phyloP scores from a whole-genome alignment of 2,329 filamentous ascomycete species.

The Coniochaeta prunicola region DNA sequence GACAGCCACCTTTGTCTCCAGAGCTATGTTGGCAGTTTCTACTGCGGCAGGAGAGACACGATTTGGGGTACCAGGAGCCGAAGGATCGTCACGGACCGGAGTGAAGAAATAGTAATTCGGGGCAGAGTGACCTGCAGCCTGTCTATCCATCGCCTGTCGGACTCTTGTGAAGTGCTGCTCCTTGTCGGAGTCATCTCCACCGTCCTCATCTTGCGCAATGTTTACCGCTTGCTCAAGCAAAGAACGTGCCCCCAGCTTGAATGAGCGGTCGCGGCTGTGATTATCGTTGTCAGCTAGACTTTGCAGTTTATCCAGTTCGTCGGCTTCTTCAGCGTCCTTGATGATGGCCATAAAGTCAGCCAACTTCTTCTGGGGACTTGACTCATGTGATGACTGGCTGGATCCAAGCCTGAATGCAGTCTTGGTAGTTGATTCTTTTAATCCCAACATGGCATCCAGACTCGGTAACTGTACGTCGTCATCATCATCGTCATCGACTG shows the following conservation, averaged over 20 bases:
- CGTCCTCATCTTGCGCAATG: background rate
- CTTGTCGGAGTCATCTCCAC: background rate
- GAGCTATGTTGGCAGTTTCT: background rate
- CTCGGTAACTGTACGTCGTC: background rate
- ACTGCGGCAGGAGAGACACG: background rate
- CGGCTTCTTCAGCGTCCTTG: background rate
- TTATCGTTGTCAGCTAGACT: no score
- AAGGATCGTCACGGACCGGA: background rate
- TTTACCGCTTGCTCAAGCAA: background rate
- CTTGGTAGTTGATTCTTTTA: background rate
- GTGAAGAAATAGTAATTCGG: background rate
- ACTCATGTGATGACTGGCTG: background rate
- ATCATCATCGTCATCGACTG: background rate
- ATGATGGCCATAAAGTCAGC: background rate
- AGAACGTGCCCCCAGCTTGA: background rate
- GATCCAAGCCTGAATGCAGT: background rate
- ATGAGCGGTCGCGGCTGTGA: no score
- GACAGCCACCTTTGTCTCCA: background rate
- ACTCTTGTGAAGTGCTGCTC: background rate
- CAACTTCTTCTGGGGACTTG: background rate
- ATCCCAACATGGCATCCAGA: background rate
- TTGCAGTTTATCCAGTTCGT: background rate
- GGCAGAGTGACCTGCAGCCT: background rate
- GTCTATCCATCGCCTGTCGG: background rate
- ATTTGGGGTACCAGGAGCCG: background rate